Evolutionary conservation across 257 asterid genomes (phyloP).

Genomic region (Nicotiana benthamiana): DNA sequence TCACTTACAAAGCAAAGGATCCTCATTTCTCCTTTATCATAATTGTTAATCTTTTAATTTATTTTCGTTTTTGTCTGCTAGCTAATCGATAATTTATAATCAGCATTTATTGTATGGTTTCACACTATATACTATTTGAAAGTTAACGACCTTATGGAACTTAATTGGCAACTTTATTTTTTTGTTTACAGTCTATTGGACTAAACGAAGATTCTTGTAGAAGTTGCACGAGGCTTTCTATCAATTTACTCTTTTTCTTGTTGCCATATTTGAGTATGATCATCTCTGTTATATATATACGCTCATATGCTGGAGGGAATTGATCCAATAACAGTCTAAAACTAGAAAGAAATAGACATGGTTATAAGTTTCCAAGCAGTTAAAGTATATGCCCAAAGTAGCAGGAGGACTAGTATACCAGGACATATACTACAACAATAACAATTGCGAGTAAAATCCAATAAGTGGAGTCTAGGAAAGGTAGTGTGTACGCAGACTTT

Average conservation of each 20-base stretch:
- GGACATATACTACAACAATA: too few species aligned
- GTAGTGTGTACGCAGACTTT: too few species aligned
- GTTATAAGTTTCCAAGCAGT: background rate
- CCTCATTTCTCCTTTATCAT: background rate
- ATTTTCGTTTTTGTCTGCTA: background rate
- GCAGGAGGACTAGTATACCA: background rate
- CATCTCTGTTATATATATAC: background rate
- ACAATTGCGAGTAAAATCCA: too few species aligned
- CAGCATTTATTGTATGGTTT: background rate
- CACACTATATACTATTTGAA: background rate
- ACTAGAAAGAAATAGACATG: background rate
- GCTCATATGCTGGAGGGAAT: background rate
- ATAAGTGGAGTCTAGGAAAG: too few species aligned
- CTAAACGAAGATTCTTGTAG: background rate
- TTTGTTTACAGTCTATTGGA: background rate
- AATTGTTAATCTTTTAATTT: background rate
- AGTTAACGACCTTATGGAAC: background rate
- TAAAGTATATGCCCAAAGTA: background rate
- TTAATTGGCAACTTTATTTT: too few species aligned
- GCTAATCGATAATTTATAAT: background rate
- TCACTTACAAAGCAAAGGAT: slow-evolving; percentile 1
- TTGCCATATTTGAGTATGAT: background rate
- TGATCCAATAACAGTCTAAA: background rate
- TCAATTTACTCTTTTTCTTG: background rate
- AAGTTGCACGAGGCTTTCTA: background rate